phyloP scores from a whole-genome alignment of 75 land plant genomes.

The Pinus taeda region DNA sequence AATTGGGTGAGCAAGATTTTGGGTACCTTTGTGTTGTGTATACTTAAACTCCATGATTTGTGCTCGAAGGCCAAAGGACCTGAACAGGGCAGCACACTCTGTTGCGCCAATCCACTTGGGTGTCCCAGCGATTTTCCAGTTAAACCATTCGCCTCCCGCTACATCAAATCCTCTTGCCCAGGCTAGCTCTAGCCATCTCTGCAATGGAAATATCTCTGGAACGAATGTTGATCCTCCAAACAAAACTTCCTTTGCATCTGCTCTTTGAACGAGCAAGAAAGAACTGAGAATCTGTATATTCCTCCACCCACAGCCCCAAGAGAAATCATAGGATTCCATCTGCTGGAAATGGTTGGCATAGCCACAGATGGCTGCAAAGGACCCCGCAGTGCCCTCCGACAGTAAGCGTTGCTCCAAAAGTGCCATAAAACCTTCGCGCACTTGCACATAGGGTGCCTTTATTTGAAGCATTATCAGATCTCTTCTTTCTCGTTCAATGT shows the following conservation, averaged over 20 bases:
- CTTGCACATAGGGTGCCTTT: neutral
- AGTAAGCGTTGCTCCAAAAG: neutral
- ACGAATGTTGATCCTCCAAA: slow-evolving; percentile 25
- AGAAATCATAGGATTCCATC: neutral
- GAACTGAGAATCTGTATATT: slow-evolving; percentile 23
- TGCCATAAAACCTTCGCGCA: neutral
- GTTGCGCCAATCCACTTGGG: slow-evolving; percentile 37
- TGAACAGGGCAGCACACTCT: slow-evolving; percentile 31
- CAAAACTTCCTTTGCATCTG: slow-evolving; percentile 2
- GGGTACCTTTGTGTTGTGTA: neutral
- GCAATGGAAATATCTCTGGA: slow-evolving; percentile 19
- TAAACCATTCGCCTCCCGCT: slow-evolving; percentile 20
- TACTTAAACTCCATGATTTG: slow-evolving; percentile 20
- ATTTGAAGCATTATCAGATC: neutral
- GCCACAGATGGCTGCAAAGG: slow-evolving; percentile 8
- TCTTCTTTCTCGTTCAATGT: neutral
- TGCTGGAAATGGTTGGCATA: slow-evolving; percentile 20
- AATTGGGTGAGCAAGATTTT: slow-evolving; percentile 2
- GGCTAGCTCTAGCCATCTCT: slow-evolving; percentile 31
- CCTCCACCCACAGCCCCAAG: slow-evolving; percentile 30
- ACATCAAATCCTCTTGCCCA: slow-evolving; percentile 28
- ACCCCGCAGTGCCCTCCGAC: neutral
- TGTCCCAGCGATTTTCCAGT: slow-evolving; percentile 25
- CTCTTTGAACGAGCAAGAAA: neutral
- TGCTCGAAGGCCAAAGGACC: slow-evolving; percentile 30